Evolutionary conservation across 2,329 filamentous ascomycete species (phyloP), one percentile per base, ranked within the genome.

Genomic region (Fusarium buxicola): DNA sequence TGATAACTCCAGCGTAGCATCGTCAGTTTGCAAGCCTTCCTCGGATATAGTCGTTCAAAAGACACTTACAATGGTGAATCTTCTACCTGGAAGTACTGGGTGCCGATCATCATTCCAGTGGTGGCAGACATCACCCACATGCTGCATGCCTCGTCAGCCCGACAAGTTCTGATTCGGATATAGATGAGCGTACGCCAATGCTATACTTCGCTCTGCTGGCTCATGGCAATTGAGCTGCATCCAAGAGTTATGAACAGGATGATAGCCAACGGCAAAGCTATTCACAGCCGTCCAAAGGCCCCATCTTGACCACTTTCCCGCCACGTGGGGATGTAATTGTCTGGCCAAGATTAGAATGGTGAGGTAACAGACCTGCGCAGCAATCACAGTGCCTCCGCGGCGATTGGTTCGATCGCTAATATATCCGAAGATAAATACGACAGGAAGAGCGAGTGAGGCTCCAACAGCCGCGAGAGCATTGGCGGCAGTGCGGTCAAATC

Each of bases 181-280:
- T 2, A 4, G 9, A 1, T 28, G 7, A 28, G 69, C 79, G 63
- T 63, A 82, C 74, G 82, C 81, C 41, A 85, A 78, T 16, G 73
- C 76, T 46, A 85, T 81, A 12, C 59, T 61, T 21, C 55, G 30
- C 25, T 61, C 58, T 13, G 39, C 45, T 18, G 55, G 66, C 15
- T 79, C 78, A 12, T 72, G 73, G 61, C 82, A 84, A 60, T 85
- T 85, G 7, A 84, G 70, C 65, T 84, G 81, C 15, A 82, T 72
- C 82, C 82, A 85, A 0, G 80, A 77, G 68, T 84, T 85, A 51
- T 84, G 81, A 1, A 82, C 75, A 0, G 82, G 82, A 67, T 85
- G 82, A 59, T 84, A 85, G 0, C 82, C 80, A 8, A 84, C 82
- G 0, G 82, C 81, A 32, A 84, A 78, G 2, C 73, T 73, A 66